A percentile compares a stretch with the other conserved stretches of the same genome.
Evolutionary conservation across 306 rosid genomes (phyloP).

Genomic region (Prunus kanzakura): DNA sequence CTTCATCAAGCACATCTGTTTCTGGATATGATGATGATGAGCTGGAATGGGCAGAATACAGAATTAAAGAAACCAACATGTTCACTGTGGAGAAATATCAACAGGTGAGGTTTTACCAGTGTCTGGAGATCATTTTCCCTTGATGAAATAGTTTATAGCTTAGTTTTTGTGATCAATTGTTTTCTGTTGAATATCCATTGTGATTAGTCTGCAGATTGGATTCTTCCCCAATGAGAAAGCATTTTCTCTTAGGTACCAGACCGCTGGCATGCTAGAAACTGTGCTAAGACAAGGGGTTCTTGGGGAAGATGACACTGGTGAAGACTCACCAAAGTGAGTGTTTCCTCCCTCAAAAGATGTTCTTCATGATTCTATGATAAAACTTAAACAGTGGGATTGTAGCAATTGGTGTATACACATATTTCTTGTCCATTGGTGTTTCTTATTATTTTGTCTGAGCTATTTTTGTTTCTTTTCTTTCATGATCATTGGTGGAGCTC

Average conservation of each 20-base stretch:
- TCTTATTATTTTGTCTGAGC: not conserved
- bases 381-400: not conserved
- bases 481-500: not conserved
- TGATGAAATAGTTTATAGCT: constrained; percentile 5
- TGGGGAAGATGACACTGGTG: constrained; percentile 95
- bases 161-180: constrained; percentile 33
- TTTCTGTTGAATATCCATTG: constrained; percentile 56
- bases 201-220: constrained; percentile 94
- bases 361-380: not conserved
- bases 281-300: constrained; percentile 86
- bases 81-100: constrained; percentile 93
- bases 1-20: constrained; percentile 58
- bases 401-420: not conserved
- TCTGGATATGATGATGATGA: constrained; percentile 46
- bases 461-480: not conserved
- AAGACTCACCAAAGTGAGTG: constrained; percentile 85
- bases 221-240: constrained; percentile 86
- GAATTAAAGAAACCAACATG: constrained; percentile 90
- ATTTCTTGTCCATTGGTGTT: not conserved
- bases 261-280: constrained; percentile 92
- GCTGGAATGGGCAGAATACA: constrained; percentile 90
- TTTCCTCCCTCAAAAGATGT: constrained; percentile 4
- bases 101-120: constrained; percentile 60
- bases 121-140: not conserved
- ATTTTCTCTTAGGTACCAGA: constrained; percentile 86